Base-by-base conservation (phyloP, 345 rosid genomes). In the Populus euphratica region DNA sequence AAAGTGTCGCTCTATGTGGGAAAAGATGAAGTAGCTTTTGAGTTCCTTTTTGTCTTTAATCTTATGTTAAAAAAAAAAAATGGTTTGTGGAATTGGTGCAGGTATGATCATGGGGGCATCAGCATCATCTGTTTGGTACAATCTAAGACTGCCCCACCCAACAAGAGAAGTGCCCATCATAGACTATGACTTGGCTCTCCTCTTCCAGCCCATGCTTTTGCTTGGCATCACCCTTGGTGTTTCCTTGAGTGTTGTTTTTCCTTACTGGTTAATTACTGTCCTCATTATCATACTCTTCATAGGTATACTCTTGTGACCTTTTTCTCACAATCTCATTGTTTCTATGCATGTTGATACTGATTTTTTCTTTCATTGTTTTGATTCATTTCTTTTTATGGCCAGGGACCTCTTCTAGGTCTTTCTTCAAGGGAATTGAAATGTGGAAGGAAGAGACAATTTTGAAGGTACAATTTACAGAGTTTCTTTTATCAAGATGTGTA, bases 91-190 rank as follows among this genome's bases (percentile, higher is more conserved):
- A 54, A 70, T 78, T 63, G 59, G 14, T 89, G 83, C 77, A 94
- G 98, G 98, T 83, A 94, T 94, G 98, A 94, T 94, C 68, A 94
- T 94, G 98, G 98, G 92, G 73, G 98, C 98, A 74, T 93, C 98
- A 2, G 86, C 92, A 14, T 88, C 98, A 70, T 94, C 98, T 43
- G 97, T 94, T 68, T 94, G 98, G 97, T 94, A 93, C 85, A 94
- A 94, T 80, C 68, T 94, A 36, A 86, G 93, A 80, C 97, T 93
- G 41, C 88, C 88, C 1, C 98, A 94, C 81, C 98, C 98, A 27
- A 87, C 92, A 38, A 93, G 83, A 77, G 94, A 93, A 78, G 98
- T 90, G 8, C 98, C 98, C 20, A 94, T 94, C 76, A 68, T 94
- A 41, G 98, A 94, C 79, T 93, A 94, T 71, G 95, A 94, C 81